Evolutionary conservation across 2,329 filamentous ascomycete species (phyloP).

Genomic region (Arthrobotrys megalospora): DNA sequence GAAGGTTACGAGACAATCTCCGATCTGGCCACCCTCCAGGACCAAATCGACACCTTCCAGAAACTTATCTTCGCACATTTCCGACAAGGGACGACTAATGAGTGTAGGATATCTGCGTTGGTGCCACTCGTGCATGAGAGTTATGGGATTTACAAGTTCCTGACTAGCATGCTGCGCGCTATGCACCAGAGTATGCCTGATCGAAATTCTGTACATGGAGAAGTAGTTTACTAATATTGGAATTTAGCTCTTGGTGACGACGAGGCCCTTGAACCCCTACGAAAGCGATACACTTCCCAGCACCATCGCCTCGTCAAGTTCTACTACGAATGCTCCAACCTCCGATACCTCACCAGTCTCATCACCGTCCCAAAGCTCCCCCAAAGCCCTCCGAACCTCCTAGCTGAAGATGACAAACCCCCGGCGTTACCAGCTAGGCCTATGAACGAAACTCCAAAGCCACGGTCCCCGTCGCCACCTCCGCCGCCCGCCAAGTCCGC

Average conservation of each 20-base stretch:
- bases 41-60: constrained; percentile 98
- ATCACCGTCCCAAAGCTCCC: constrained; percentile 97
- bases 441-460: constrained; percentile 78
- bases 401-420: constrained; percentile 86
- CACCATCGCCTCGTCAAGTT: constrained; percentile 97
- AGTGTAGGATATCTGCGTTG: constrained; percentile 93
- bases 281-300: constrained; percentile 91
- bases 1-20: constrained; percentile 97
- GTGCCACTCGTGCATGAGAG: constrained; percentile 96
- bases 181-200: constrained; percentile 88
- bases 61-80: constrained; percentile 99
- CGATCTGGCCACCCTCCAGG: constrained; percentile 95
- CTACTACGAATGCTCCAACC: constrained; percentile 98
- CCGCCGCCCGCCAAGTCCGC: constrained; percentile 78
- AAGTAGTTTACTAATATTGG: constrained; percentile 62
- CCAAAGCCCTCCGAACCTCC: constrained; percentile 90
- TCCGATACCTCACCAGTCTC: constrained; percentile 94
- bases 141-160: constrained; percentile 99
- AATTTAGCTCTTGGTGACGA: constrained; percentile 85
- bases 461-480: constrained; percentile 78
- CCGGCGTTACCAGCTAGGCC: constrained; percentile 86
- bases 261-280: constrained; percentile 89
- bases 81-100: constrained; percentile 89
- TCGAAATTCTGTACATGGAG: neutral
- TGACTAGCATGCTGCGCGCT: constrained; percentile 97